These are phyloP conservation scores for Ophiostoma ulmi DNA, from an alignment of 2,329 filamentous ascomycete species.

Conservation along the genomic window DNA sequence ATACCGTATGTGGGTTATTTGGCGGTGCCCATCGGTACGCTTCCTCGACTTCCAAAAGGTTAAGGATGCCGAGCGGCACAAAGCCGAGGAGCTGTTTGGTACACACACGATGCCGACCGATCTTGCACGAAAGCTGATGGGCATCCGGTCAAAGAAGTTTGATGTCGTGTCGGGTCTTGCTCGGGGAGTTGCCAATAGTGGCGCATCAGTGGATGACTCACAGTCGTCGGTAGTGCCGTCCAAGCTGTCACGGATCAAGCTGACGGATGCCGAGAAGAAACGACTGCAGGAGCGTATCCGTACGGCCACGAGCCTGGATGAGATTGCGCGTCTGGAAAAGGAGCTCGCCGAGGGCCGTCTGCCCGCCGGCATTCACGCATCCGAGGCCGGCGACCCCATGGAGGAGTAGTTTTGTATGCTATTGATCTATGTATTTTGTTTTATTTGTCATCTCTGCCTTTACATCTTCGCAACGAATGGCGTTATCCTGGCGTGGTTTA, in stretches of 20 bases:
- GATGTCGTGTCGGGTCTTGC: conserved; percentile 50
- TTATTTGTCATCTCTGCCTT: background rate
- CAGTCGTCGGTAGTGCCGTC: conserved; percentile 38
- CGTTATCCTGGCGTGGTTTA: background rate
- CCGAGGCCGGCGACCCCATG: conserved; percentile 49
- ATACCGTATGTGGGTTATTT: conserved; percentile 89
- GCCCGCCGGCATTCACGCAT: conserved; percentile 59
- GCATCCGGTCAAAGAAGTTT: conserved; percentile 73
- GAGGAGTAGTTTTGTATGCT: conserved; percentile 45
- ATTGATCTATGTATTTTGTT: background rate
- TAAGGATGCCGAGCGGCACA: conserved; percentile 73
- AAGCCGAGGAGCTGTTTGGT: conserved; percentile 78
- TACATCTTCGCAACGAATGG: conserved; percentile 1
- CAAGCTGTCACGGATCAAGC: conserved; percentile 71
- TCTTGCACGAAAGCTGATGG: conserved; percentile 75
- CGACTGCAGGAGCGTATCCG: conserved; percentile 80
- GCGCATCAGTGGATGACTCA: conserved; percentile 30
- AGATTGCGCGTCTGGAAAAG: conserved; percentile 87
- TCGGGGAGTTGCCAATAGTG: conserved; percentile 26
- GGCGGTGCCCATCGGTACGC: conserved; percentile 75
- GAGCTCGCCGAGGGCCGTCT: conserved; percentile 84
- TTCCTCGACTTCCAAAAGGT: conserved; percentile 94
- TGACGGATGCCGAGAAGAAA: conserved; percentile 85
- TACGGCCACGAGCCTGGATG: conserved; percentile 81
- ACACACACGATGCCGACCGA: conserved; percentile 71